These are phyloP conservation scores for Strombidium stylifer DNA, from an alignment of 73 alveolate species.

Conservation along the genomic window DNA sequence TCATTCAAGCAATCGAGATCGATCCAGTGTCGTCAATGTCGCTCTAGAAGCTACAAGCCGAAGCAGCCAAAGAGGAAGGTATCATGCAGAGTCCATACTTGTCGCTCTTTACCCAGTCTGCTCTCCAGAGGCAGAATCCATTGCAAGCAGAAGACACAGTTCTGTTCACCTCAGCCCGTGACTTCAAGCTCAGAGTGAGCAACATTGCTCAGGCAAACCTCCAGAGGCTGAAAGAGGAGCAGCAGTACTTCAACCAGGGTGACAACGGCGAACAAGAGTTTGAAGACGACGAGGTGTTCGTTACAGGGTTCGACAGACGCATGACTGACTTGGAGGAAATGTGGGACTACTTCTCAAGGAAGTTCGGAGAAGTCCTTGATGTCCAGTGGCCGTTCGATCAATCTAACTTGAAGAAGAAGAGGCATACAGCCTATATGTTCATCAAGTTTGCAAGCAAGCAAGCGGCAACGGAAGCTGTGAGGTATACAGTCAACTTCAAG, in stretches of 20 bases:
- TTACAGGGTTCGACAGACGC: slow-evolving; percentile 34
- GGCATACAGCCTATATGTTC: slow-evolving; percentile 42
- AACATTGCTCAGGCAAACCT: neutral
- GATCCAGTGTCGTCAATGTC: slow-evolving; percentile 5
- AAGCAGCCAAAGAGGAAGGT: neutral
- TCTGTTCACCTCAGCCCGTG: neutral
- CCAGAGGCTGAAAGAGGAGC: neutral
- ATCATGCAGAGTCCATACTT: neutral
- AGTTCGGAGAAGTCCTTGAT: slow-evolving; percentile 37
- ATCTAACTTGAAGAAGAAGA: slow-evolving; percentile 10
- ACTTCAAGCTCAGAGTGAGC: neutral
- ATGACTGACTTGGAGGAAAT: slow-evolving; percentile 31
- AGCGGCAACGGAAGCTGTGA: slow-evolving; percentile 41
- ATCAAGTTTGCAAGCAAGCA: slow-evolving; percentile 20
- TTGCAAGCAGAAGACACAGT: neutral
- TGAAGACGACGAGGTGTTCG: slow-evolving; percentile 28
- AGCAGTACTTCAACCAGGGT: neutral
- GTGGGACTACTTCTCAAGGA: slow-evolving; percentile 15
- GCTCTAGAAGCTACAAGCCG: neutral
- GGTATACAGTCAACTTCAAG: slow-evolving; percentile 28
- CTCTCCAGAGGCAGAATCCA: neutral
- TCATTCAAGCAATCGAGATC: slow-evolving; percentile 47
- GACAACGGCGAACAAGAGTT: neutral
- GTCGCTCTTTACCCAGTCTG: neutral
- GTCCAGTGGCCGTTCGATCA: slow-evolving; percentile 23